phyloP scores from a whole-genome alignment of 331 rosid genomes.

The Cydonia oblonga region DNA sequence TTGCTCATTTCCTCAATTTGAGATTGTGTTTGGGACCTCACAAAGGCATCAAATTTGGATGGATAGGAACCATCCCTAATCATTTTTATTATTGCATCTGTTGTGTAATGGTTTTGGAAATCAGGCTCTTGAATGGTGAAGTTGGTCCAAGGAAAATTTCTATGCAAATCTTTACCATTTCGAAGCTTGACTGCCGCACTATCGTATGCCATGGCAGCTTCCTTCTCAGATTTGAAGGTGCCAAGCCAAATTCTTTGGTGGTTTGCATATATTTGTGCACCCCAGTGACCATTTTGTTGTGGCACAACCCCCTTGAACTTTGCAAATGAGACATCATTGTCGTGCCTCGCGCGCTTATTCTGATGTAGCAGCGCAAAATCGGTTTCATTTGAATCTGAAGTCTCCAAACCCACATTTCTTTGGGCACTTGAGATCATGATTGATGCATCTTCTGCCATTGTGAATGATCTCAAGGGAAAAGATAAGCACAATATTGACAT shows the following conservation, averaged over 20 bases:
- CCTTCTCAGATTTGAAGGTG: constrained; percentile 30
- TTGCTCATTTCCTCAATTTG: not conserved
- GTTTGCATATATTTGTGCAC: constrained; percentile 39
- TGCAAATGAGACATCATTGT: not conserved
- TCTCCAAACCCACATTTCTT: constrained; percentile 5
- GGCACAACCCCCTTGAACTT: constrained; percentile 38
- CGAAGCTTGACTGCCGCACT: constrained; percentile 37
- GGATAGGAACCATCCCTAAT: constrained; percentile 38
- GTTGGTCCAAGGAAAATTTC: constrained; percentile 35
- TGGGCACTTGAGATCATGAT: constrained; percentile 11
- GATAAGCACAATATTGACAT: not conserved
- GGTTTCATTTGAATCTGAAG: constrained; percentile 15
- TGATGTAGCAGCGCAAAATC: not conserved
- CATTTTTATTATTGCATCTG: constrained; percentile 32
- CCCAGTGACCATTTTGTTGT: constrained; percentile 38
- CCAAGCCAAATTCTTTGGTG: constrained; percentile 47
- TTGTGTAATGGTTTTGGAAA: constrained; percentile 24
- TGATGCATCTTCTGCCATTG: constrained; percentile 15
- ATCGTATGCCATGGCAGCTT: constrained; percentile 42
- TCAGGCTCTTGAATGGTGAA: constrained; percentile 22
- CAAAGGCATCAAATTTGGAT: constrained; percentile 28
- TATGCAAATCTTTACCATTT: constrained; percentile 22
- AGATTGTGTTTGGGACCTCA: constrained; percentile 6
- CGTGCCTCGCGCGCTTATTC: constrained; percentile 7
- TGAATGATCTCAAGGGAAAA: not conserved